These are phyloP conservation scores for Phlyctochytrium arcticum DNA, from an alignment of 192 early-diverging fungal genomes.

Conservation along the genomic window DNA sequence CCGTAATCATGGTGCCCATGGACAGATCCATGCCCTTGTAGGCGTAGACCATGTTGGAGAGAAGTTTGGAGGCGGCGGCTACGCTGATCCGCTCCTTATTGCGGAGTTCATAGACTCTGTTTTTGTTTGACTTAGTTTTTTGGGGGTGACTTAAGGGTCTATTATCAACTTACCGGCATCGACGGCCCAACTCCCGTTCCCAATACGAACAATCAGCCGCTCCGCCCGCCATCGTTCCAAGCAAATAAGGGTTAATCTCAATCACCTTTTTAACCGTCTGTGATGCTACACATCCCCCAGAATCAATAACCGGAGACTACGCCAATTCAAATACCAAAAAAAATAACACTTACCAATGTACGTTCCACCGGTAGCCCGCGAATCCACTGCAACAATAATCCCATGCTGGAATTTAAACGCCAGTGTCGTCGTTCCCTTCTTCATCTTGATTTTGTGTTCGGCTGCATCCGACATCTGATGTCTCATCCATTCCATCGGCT, in stretches of 20 bases:
- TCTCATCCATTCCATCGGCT: conserved; percentile 87
- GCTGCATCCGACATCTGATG: conserved; percentile 65
- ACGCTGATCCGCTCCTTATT: conserved; percentile 99
- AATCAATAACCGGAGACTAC: background rate
- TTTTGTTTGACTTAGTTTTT: too few relatives aligned
- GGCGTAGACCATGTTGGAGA: conserved; percentile 93
- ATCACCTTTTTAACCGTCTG: conserved; percentile 98
- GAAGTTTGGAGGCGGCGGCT: conserved; percentile 93
- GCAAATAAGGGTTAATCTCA: conserved; percentile 96
- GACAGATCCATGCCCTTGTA: conserved; percentile 99
- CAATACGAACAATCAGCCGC: conserved; percentile 98
- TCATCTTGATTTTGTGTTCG: conserved; percentile 82
- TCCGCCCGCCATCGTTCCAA: conserved; percentile 99
- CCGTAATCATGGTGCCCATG: conserved; percentile 99
- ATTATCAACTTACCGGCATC: conserved; percentile 55
- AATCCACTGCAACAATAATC: conserved; percentile 94
- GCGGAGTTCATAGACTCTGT: conserved; percentile 87
- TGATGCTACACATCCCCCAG: conserved; percentile 54
- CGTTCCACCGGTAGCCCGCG: conserved; percentile 86
- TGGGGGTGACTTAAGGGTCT: too few relatives aligned
- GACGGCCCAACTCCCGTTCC: conserved; percentile 94
- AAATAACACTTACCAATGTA: conserved; percentile 67
- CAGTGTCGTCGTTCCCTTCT: conserved; percentile 96
- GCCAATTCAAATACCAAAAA: background rate
- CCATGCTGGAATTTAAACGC: conserved; percentile 96